Conservation (phyloP, 176 grass and related monocot species). For the Triticum monococcum region DNA sequence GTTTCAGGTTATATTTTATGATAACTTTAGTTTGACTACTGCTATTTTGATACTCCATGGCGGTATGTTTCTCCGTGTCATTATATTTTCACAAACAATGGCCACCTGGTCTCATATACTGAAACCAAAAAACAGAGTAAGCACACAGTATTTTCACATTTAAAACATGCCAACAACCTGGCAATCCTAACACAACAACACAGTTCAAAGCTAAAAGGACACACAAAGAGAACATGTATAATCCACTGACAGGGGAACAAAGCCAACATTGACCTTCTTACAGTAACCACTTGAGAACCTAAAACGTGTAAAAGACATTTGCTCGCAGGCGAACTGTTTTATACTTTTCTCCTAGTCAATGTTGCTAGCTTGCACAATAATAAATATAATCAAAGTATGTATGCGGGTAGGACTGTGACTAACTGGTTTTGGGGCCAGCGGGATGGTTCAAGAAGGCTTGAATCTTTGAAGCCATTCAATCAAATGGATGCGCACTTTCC, state of each 20-base stretch:
- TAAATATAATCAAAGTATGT: neutral
- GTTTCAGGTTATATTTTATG: neutral
- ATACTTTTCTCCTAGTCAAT: neutral
- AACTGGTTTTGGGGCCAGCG: slow-evolving; percentile 80
- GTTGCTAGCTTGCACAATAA: neutral
- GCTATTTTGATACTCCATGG: neutral
- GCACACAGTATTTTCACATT: neutral
- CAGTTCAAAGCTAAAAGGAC: neutral
- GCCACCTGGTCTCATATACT: neutral
- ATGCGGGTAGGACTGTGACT: neutral
- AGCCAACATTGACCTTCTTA: neutral
- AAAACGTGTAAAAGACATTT: neutral
- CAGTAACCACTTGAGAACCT: neutral
- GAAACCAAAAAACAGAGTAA: neutral
- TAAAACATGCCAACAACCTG: neutral
- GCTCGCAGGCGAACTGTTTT: neutral
- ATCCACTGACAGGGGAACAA: neutral
- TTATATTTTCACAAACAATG: neutral
- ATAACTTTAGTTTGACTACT: neutral
- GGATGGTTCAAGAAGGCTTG: slow-evolving; percentile 81
- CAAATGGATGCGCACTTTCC: neutral
- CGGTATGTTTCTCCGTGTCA: neutral
- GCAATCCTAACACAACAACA: neutral
- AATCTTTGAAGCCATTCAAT: slow-evolving; percentile 53
- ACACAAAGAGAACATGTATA: neutral